These are phyloP conservation scores for Desmodesmus armatus DNA, from an alignment of 139 green algal species.

Conservation along the genomic window DNA sequence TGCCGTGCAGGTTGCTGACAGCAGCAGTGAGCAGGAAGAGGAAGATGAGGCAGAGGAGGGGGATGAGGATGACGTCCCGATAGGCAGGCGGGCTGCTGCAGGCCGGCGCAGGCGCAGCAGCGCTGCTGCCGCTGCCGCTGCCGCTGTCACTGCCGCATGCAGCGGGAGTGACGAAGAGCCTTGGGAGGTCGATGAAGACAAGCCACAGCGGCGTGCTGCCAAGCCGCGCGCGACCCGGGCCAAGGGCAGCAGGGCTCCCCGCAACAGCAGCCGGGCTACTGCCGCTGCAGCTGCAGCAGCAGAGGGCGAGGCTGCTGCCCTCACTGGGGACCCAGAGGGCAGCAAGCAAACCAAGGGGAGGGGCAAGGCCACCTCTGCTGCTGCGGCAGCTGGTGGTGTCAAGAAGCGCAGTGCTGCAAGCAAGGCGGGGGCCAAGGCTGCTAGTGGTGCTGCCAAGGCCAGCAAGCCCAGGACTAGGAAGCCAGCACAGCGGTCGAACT, in stretches of 20 bases:
- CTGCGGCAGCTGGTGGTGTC: neutral
- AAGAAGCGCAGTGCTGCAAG: neutral
- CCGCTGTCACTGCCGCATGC: neutral
- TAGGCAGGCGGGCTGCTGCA: neutral
- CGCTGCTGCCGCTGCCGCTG: neutral
- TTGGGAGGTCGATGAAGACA: neutral
- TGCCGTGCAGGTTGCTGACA: neutral
- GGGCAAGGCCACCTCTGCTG: neutral
- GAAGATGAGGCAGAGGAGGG: neutral
- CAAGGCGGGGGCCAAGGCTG: neutral
- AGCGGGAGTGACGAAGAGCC: neutral
- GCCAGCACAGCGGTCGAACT: slow-evolving; percentile 33
- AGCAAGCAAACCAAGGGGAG: neutral
- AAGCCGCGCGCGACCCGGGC: too few species aligned
- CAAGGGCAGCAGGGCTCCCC: too few species aligned
- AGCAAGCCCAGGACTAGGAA: slow-evolving; percentile 16
- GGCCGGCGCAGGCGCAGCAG: neutral
- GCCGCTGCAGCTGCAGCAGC: neutral
- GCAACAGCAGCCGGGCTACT: too few species aligned
- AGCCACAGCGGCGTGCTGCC: neutral
- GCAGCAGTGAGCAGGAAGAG: neutral
- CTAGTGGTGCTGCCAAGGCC: slow-evolving; percentile 1
- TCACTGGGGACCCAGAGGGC: neutral
- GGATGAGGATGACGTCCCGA: neutral
- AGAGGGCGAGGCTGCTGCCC: neutral